These are phyloP conservation scores for Coemansia sp. DNA, from an alignment of 192 early-diverging fungal genomes.

Conservation along the genomic window DNA sequence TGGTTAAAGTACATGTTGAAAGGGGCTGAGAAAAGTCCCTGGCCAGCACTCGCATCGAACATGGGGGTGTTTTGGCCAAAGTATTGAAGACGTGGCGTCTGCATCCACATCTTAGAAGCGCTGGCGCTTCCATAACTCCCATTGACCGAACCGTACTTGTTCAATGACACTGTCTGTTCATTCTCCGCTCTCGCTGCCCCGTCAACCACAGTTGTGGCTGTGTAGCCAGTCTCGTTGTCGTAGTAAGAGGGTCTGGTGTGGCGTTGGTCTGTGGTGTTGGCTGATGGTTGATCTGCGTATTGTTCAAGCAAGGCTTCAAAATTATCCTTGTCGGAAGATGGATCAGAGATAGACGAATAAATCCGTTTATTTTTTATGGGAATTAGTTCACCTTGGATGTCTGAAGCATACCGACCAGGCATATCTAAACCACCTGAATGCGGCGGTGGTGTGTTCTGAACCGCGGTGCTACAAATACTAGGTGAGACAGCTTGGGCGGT, in stretches of 20 bases:
- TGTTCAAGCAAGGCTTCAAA: conserved; percentile 26
- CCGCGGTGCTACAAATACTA: neutral
- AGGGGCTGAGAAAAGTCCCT: neutral
- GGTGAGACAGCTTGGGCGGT: neutral
- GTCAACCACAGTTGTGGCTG: neutral
- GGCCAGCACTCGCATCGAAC: neutral
- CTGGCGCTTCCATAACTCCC: neutral
- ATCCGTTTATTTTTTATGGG: neutral
- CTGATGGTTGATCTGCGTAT: conserved; percentile 5
- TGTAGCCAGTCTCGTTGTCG: neutral
- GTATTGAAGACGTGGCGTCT: neutral
- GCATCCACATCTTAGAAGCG: conserved; percentile 1
- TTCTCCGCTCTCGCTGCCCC: neutral
- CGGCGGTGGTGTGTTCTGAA: neutral
- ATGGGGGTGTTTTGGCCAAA: neutral
- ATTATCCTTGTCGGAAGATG: neutral
- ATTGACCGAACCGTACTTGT: neutral
- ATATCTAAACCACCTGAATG: conserved; percentile 8
- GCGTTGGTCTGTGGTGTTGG: neutral
- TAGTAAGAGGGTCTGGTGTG: neutral
- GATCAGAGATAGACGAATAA: neutral
- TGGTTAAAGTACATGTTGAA: neutral
- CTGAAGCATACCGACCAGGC: conserved; percentile 22
- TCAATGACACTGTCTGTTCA: neutral
- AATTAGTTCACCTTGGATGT: conserved; percentile 33